phyloP scores from a whole-genome alignment of 495 filamentous ascomycete species.

The Aspergillus cavernicola region DNA sequence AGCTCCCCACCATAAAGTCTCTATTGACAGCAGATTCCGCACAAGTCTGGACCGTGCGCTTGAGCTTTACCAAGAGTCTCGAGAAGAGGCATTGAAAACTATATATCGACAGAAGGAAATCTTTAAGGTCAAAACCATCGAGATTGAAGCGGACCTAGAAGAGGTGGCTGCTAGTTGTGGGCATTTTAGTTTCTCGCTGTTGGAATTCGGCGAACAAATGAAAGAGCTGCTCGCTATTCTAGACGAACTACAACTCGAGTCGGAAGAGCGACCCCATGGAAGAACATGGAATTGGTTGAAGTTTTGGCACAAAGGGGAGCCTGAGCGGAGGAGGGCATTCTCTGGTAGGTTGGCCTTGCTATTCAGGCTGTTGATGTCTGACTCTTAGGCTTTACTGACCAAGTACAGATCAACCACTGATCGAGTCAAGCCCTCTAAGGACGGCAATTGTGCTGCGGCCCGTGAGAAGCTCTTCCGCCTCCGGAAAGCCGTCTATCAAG shows the following conservation, averaged over 20 bases:
- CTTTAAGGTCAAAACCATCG: slow-evolving; percentile 57
- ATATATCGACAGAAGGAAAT: slow-evolving; percentile 76
- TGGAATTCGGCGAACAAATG: slow-evolving; percentile 88
- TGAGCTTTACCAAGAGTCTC: slow-evolving; percentile 67
- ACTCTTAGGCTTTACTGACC: background rate
- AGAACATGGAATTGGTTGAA: slow-evolving; percentile 84
- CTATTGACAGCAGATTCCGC: slow-evolving; percentile 71
- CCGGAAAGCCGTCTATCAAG: slow-evolving; percentile 25
- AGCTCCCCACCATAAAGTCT: slow-evolving; percentile 60
- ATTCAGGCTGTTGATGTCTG: background rate
- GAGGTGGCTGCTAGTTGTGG: slow-evolving; percentile 95
- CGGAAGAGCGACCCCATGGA: slow-evolving; percentile 50
- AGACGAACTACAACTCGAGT: slow-evolving; percentile 72
- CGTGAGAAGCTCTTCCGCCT: background rate
- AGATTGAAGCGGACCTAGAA: slow-evolving; percentile 88
- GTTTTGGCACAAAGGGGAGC: slow-evolving; percentile 58
- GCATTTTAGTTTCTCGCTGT: slow-evolving; percentile 85
- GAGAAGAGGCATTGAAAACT: slow-evolving; percentile 67
- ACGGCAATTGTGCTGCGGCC: background rate
- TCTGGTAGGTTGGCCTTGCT: slow-evolving; percentile 15
- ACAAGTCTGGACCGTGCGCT: slow-evolving; percentile 76
- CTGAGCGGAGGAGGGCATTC: slow-evolving; percentile 17
- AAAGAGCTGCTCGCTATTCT: slow-evolving; percentile 75
- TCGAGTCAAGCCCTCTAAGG: background rate
- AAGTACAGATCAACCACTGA: slow-evolving; percentile 3